Evolutionary conservation across 192 early-diverging fungal genomes (phyloP), one percentile per base, ranked within the genome.

Genomic region (Geranomyces variabilis): DNA sequence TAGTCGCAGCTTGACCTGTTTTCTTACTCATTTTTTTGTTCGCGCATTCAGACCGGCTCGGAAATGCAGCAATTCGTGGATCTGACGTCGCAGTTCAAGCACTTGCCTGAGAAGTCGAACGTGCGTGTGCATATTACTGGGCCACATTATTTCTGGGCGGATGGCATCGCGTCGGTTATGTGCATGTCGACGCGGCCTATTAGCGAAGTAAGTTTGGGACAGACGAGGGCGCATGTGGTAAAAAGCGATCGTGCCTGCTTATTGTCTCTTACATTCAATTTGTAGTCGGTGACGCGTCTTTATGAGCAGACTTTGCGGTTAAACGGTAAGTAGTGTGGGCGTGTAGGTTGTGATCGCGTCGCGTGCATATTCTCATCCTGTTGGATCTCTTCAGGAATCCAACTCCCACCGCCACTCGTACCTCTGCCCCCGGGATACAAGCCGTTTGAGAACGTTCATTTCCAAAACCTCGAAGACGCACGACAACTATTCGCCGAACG

Each of bases 271-370:
- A 9, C 1, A 17, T 36, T n/a, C 31, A 49, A 34, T 56, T 28
- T 28, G 0, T 21, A 70, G 68, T 55, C 56, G 5, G 68, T 70
- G 29, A 22, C 24, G 4, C 29, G 24, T 17, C 33, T 59, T 45
- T 70, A 60, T 31, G 34, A 60, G 51, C 68, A 61, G 26, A 70
- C 68, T 55, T 61, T 70, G 31, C 56, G 68, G n/a, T 33, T 17
- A 21, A 56, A 60, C 17, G 58, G 58, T 60, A 29, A 53, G 36
- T 41, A 41, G 10, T 7, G 36, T 41, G 10, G 10, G 10, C 10
- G 36, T 41, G 36, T 41, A 3, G 10, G 36, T n/a, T n/a, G n/a
- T n/a, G n/a, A n/a, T 41, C 36, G 36, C 10, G 36, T 41, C 36
- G 36, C 36, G 3, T 41, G 10, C 36, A 41, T 41, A n/a, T n/a